Evolutionary conservation across 2,329 filamentous ascomycete species (phyloP), one percentile per base, ranked within the genome.

Genomic region (Keithomyces neogunnii): DNA sequence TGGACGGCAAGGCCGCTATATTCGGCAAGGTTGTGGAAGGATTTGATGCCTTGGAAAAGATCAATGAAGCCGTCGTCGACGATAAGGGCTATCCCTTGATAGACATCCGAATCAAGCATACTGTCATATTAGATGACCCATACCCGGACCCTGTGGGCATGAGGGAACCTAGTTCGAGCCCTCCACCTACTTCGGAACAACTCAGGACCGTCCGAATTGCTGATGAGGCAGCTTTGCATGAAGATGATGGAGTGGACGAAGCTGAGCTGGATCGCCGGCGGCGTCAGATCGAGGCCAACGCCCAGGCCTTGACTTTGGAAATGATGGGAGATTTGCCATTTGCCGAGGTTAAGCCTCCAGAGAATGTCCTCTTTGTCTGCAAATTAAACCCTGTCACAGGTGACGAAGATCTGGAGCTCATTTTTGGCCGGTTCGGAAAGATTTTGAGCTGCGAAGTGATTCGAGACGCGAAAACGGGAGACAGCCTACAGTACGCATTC

Each of bases 271-370:
- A 97, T 66, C 88, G 84, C 68, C 72, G 85, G 47, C 84, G 92
- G 48, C 82, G 90, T 55, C 90, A 97, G 66, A 81, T 89, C 31
- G 93, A 99, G 67, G 93, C 93, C 5, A 83, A 91, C 55, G 92
- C 92, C 1, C 93, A 97, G 68, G 93, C 93, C 1, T 73, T 99
- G 62, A 97, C 92, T 1, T 77, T 99, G 46, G 93, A 99, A 72
- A 95, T 99, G 84, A 93, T 99, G 70, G 93, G 93, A 43, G 93
- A 99, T 66, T 74, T 99, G 53, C 93, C 93, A 4, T 99, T 96
- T 68, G 93, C 93, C 53, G 93, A 99, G 69, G 91, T 99, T 60
- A 95, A 92, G 61, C 93, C 93, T 4, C 93, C 93, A 0, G 93
- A 99, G 71, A 97, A 99, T 67, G 85, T 99, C 11, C 77, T 99